Evolutionary conservation across 2,329 filamentous ascomycete genomes (phyloP).

Genomic region (Cercospora zeina): DNA sequence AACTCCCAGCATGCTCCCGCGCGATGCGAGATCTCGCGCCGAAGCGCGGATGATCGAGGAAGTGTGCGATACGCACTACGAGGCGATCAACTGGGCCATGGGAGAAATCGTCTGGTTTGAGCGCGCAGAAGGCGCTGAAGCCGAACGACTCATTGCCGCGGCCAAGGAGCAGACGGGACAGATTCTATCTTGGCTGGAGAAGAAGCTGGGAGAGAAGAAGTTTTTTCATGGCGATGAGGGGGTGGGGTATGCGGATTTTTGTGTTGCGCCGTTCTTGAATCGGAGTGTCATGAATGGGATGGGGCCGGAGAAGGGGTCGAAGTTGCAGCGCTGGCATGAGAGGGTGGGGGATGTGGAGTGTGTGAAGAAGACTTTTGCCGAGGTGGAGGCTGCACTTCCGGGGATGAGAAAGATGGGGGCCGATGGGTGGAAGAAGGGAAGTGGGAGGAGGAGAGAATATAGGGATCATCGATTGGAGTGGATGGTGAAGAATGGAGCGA

Average conservation of each 20-base stretch:
- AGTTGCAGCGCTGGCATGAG: slow-evolving; percentile 30
- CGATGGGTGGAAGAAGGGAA: slow-evolving; percentile 20
- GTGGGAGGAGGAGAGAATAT: slow-evolving; percentile 32
- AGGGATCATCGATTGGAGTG: slow-evolving; percentile 34
- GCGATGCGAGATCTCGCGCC: slow-evolving; percentile 26
- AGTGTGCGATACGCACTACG: slow-evolving; percentile 38
- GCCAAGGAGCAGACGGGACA: slow-evolving; percentile 32
- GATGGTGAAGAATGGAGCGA: slow-evolving; percentile 32
- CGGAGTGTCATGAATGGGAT: slow-evolving; percentile 31
- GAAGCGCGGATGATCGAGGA: slow-evolving; percentile 38
- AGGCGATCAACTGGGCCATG: slow-evolving; percentile 38
- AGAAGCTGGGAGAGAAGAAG: slow-evolving; percentile 31
- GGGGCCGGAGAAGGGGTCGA: slow-evolving; percentile 24
- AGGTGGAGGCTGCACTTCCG: slow-evolving; percentile 30
- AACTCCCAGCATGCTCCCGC: slow-evolving; percentile 20
- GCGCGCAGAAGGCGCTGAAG: slow-evolving; percentile 30
- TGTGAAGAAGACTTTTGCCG: slow-evolving; percentile 33
- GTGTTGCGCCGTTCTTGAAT: slow-evolving; percentile 34
- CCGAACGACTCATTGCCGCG: slow-evolving; percentile 32
- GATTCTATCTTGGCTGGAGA: slow-evolving; percentile 33
- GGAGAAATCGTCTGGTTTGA: slow-evolving; percentile 33
- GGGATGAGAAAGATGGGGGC: slow-evolving; percentile 25
- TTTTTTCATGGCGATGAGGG: slow-evolving; percentile 35
- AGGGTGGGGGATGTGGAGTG: slow-evolving; percentile 25
- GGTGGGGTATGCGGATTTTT: slow-evolving; percentile 38